A percentile compares a stretch with the other conserved stretches of the same genome.
phyloP scores from a whole-genome alignment of 139 green algal species.

The Desmodesmus armatus region DNA sequence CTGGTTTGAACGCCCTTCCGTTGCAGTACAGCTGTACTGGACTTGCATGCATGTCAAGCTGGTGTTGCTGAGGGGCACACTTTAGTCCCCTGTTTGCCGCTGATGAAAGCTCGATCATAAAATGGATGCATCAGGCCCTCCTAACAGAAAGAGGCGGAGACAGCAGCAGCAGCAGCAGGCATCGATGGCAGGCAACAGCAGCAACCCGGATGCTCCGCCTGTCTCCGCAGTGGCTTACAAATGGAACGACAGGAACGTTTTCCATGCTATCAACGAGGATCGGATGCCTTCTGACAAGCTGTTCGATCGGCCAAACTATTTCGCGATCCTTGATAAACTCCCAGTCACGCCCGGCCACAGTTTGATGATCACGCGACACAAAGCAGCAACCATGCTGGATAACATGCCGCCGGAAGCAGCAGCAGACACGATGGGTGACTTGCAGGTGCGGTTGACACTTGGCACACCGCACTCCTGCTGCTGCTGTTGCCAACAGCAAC shows the following conservation, averaged over 20 bases:
- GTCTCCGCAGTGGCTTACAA: neutral
- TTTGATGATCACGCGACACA: conserved; percentile 57
- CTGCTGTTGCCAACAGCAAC: neutral
- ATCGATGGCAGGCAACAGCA: too few species aligned
- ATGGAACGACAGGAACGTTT: conserved; percentile 37
- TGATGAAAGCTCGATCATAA: too few species aligned
- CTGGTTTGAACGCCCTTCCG: too few species aligned
- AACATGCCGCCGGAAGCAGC: conserved; percentile 39
- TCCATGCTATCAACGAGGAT: conserved; percentile 30
- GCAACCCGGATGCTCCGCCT: neutral
- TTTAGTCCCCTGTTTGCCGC: too few species aligned
- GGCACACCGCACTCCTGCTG: neutral
- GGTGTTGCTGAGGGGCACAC: too few species aligned
- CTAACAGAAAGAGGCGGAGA: neutral
- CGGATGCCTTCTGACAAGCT: conserved; percentile 35
- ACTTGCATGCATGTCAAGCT: too few species aligned
- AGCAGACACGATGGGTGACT: conserved; percentile 40
- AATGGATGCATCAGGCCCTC: too few species aligned
- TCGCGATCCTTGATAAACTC: conserved; percentile 54
- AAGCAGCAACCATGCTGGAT: conserved; percentile 55
- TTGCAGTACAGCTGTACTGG: too few species aligned
- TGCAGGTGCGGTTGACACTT: conserved; percentile 49
- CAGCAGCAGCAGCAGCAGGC: conserved; percentile 20
- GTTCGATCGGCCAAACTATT: conserved; percentile 49
- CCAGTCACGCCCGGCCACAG: conserved; percentile 53